Percentiles rank a stretch among this genome's conserved stretches.
These are phyloP conservation scores for Bipolaris oryzae DNA, from an alignment of 2,329 filamentous ascomycete genomes.

Conservation along the genomic window DNA sequence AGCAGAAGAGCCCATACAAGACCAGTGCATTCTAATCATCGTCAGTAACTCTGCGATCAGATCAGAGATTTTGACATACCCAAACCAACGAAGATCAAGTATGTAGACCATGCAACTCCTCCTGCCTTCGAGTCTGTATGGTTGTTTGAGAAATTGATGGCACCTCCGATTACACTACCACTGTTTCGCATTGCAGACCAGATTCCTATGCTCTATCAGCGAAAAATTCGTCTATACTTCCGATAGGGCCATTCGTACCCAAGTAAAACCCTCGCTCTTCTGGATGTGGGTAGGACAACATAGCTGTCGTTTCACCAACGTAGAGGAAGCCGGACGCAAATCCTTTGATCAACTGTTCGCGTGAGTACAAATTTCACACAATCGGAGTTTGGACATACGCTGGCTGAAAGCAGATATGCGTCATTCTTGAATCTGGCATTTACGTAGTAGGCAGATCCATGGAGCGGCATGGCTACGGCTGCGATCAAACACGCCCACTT, in stretches of 20 bases:
- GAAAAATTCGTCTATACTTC: neutral
- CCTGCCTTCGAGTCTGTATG: slow-evolving; percentile 3
- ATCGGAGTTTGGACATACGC: neutral
- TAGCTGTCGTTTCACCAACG: slow-evolving; percentile 19
- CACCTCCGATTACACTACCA: slow-evolving; percentile 18
- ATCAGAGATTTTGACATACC: neutral
- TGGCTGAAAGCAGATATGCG: slow-evolving; percentile 12
- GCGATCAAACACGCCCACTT: slow-evolving; percentile 19
- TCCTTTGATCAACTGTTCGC: slow-evolving; percentile 12
- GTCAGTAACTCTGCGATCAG: neutral
- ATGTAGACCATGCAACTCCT: slow-evolving; percentile 14
- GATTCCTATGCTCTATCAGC: slow-evolving; percentile 6
- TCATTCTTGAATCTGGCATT: slow-evolving; percentile 11
- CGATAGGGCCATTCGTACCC: neutral
- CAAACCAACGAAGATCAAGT: slow-evolving; percentile 15
- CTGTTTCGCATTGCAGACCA: slow-evolving; percentile 20
- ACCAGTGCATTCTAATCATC: slow-evolving; percentile 10
- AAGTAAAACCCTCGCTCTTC: slow-evolving; percentile 16
- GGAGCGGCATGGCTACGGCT: slow-evolving; percentile 12
- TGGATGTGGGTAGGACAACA: slow-evolving; percentile 16
- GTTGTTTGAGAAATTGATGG: slow-evolving; percentile 18
- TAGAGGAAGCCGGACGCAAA: slow-evolving; percentile 12
- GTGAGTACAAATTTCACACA: neutral
- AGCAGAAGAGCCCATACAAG: slow-evolving; percentile 12
- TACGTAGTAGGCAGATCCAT: slow-evolving; percentile 16